A percentile compares a stretch with the other conserved stretches of the same genome.
Evolutionary conservation across 345 rosid genomes (phyloP).

Genomic region (Alliaria petiolata): DNA sequence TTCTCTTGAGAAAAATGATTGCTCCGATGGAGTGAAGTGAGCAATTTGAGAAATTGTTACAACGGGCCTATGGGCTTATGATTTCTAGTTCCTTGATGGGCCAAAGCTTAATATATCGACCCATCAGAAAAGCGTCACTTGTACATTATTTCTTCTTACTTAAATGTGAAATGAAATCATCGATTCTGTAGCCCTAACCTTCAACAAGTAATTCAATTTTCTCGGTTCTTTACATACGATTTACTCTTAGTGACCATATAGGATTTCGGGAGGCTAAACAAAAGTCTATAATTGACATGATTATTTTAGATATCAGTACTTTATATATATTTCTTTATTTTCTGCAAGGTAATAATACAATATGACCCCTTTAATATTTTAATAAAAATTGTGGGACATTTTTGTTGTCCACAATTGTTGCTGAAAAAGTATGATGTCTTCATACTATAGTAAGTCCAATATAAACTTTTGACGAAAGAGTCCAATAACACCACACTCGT

Average conservation of each 20-base stretch:
- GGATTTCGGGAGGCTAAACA: background rate
- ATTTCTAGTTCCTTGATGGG: background rate
- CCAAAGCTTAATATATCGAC: background rate
- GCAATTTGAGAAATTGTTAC: background rate
- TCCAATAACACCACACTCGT: conserved; percentile 17
- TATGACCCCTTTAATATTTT: background rate
- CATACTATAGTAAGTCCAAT: background rate
- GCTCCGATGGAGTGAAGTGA: background rate
- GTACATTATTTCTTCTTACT: too few relatives aligned
- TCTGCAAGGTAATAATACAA: background rate
- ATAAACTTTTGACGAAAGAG: conserved; percentile 23
- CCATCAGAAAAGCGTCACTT: background rate
- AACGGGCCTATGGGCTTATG: background rate
- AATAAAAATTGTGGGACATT: background rate
- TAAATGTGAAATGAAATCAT: too few relatives aligned
- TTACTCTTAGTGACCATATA: too few relatives aligned
- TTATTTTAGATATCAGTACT: background rate
- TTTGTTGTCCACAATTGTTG: background rate
- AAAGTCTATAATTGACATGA: background rate
- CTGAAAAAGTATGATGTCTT: conserved; percentile 19
- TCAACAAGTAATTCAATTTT: background rate
- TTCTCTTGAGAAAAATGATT: background rate
- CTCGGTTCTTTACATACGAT: background rate
- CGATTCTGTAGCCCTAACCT: background rate
- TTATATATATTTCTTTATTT: background rate